phyloP scores from a whole-genome alignment of 78 protist species.

The Dictyostelium brefeldianum region DNA sequence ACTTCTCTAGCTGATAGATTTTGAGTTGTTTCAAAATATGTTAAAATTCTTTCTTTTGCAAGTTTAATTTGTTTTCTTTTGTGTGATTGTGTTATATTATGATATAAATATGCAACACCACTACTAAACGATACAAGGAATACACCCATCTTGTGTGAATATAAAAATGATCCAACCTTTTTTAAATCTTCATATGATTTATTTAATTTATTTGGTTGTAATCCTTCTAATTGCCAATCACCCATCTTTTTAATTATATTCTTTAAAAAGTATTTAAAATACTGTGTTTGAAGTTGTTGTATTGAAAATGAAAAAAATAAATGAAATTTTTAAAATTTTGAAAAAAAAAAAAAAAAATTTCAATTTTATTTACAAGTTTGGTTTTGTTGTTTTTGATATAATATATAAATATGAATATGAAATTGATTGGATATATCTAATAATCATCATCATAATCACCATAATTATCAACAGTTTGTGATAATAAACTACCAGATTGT shows the following conservation, averaged over 20 bases:
- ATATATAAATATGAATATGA: neutral
- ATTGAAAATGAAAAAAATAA: neutral
- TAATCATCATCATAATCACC: slow-evolving; percentile 15
- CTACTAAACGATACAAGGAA: slow-evolving; percentile 20
- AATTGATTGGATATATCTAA: too few species aligned
- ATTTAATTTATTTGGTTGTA: neutral
- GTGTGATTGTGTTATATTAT: neutral
- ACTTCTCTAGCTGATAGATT: neutral
- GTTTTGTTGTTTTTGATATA: neutral
- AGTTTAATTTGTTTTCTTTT: neutral
- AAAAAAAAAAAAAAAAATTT: neutral
- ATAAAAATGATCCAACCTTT: neutral
- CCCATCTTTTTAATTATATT: neutral
- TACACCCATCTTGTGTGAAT: slow-evolving; percentile 8
- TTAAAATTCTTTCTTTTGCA: slow-evolving; percentile 12
- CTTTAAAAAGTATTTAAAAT: neutral
- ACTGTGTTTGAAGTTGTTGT: too few species aligned
- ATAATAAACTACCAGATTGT: slow-evolving; percentile 26
- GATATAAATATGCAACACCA: slow-evolving; percentile 21
- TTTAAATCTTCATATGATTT: neutral
- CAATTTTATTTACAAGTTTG: neutral
- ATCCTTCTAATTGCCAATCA: neutral
- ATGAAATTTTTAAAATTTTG: neutral
- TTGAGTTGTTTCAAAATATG: slow-evolving; percentile 1
- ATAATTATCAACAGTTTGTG: neutral